Percentiles rank a stretch among this genome's conserved stretches.
phyloP scores from a whole-genome alignment of 2,329 filamentous ascomycete genomes.

The Talaromyces rugulosus region DNA sequence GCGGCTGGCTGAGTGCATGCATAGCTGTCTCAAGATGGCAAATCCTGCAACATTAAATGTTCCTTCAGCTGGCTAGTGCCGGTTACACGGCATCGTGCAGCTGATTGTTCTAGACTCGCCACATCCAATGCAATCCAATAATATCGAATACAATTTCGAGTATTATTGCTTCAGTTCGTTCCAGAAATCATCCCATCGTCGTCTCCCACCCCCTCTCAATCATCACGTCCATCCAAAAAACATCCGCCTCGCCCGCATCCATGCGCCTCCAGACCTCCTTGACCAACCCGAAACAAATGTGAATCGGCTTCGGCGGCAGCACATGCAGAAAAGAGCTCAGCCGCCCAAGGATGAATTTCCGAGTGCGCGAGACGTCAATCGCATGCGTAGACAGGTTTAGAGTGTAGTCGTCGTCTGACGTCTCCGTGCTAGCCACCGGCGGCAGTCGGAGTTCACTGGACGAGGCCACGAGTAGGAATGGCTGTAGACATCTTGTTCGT shows the following conservation, averaged over 20 bases:
- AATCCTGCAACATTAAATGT: not conserved
- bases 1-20: not conserved
- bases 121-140: too few relatives aligned
- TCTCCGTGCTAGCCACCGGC: slow-evolving; percentile 21
- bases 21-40: not conserved
- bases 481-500: slow-evolving; percentile 52
- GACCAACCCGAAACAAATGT: slow-evolving; percentile 48
- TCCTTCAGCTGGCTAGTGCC: not conserved
- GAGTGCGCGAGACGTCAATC: slow-evolving; percentile 45
- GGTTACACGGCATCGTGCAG: not conserved
- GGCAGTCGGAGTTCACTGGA: slow-evolving; percentile 50
- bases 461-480: slow-evolving; percentile 49
- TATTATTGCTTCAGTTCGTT: not conserved
- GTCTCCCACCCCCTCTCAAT: slow-evolving; percentile 56
- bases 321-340: slow-evolving; percentile 44
- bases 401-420: slow-evolving; percentile 21
- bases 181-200: slow-evolving; percentile 42
- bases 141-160: not conserved
- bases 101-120: not conserved
- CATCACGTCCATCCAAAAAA: slow-evolving; percentile 56
- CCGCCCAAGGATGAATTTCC: slow-evolving; percentile 48
- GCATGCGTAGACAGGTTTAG: slow-evolving; percentile 31
- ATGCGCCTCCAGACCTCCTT: slow-evolving; percentile 51
- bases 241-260: slow-evolving; percentile 43
- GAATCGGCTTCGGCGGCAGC: slow-evolving; percentile 50